These are phyloP conservation scores for Saturnispora bothae DNA, from an alignment of 805 yeast genomes.

Conservation along the genomic window DNA sequence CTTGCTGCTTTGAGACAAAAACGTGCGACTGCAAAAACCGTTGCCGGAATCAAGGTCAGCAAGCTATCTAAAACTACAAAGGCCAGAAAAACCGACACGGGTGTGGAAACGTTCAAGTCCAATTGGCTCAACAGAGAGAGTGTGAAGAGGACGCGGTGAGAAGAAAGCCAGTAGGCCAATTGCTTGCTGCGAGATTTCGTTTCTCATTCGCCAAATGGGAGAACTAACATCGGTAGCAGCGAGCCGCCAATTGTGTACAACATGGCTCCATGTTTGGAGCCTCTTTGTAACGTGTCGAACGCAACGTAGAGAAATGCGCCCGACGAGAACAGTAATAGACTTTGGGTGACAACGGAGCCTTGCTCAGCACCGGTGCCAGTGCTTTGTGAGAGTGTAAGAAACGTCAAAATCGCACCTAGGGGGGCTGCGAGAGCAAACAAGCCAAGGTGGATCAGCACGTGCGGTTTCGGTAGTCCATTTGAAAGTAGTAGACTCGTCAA, in stretches of 20 bases:
- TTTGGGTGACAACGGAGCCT: constrained; percentile 33
- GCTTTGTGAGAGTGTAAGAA: constrained; percentile 15
- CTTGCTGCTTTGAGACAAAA: constrained; percentile 20
- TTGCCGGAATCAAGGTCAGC: constrained; percentile 33
- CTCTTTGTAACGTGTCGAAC: constrained; percentile 41
- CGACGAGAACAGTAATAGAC: constrained; percentile 52
- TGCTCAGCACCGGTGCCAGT: constrained; percentile 17
- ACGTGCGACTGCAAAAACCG: constrained; percentile 24
- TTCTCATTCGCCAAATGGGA: constrained; percentile 7
- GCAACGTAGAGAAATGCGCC: constrained; percentile 70
- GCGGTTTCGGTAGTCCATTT: constrained; percentile 21
- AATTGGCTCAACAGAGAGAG: constrained; percentile 6
- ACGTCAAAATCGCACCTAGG: constrained; percentile 44
- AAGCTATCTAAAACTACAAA: constrained; percentile 20
- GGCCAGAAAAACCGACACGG: constrained; percentile 5
- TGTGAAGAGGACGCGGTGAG: constrained; percentile 3
- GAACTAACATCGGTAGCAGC: constrained; percentile 3
- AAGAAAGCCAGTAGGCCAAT: too few species aligned
- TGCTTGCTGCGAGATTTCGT: too few species aligned
- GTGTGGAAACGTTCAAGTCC: constrained; percentile 4
- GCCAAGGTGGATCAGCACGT: constrained; percentile 36
- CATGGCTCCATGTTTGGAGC: constrained; percentile 2
- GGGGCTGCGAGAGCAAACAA: constrained; percentile 56
- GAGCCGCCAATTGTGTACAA: constrained; percentile 1
- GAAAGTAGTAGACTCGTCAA: constrained; percentile 43